These are phyloP conservation scores for Fraxinus sp. DNA, from an alignment of 305 asterid genomes.

Conservation along the genomic window DNA sequence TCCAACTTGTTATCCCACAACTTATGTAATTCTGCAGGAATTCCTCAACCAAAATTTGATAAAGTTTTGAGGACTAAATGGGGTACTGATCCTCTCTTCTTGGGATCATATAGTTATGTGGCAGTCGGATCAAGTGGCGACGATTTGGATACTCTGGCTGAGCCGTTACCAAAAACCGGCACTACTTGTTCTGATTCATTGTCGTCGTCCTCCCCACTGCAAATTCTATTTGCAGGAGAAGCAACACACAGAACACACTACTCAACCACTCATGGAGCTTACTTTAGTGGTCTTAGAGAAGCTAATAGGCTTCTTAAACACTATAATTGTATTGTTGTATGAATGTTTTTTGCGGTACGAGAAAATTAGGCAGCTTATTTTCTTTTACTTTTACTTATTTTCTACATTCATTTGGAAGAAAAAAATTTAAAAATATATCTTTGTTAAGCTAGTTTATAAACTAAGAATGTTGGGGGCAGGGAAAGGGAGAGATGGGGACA, in stretches of 20 bases:
- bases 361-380: conserved; percentile 36
- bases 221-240: conserved; percentile 87
- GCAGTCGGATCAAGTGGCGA: conserved; percentile 79
- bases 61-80: conserved; percentile 67
- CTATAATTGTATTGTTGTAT: conserved; percentile 47
- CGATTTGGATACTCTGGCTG: conserved; percentile 76
- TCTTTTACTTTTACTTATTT: conserved; percentile 28
- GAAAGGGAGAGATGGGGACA: conserved; percentile 52
- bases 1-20: conserved; percentile 39
- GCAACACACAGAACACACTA: conserved; percentile 90
- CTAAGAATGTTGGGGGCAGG: conserved; percentile 20
- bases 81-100: conserved; percentile 81
- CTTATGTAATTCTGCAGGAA: conserved; percentile 17
- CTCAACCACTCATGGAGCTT: conserved; percentile 95
- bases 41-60: conserved; percentile 27
- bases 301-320: conserved; percentile 85
- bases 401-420: conserved; percentile 32
- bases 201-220: conserved; percentile 43
- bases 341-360: conserved; percentile 24
- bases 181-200: conserved; percentile 18
- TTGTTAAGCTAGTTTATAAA: conserved; percentile 14
- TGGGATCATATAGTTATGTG: conserved; percentile 82
- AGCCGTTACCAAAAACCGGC: conserved; percentile 55
- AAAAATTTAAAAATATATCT: conserved; percentile 8
- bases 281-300: conserved; percentile 90